Evolutionary conservation across 2,329 filamentous ascomycete genomes (phyloP).

Genomic region (Lachnellula subtilissima): DNA sequence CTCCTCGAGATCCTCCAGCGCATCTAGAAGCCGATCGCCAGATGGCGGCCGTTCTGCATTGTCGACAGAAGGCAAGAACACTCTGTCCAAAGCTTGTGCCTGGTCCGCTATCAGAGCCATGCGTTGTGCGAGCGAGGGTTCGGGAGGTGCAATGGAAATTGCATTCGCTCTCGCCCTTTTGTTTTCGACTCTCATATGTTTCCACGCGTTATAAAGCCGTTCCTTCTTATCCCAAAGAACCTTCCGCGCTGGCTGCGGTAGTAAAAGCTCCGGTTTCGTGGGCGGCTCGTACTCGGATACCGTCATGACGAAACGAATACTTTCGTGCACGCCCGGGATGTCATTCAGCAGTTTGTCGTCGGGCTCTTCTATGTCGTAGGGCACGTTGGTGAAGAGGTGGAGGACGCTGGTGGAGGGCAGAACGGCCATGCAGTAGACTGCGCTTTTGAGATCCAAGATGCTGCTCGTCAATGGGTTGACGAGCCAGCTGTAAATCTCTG

Average conservation of each 20-base stretch:
- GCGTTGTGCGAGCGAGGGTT: neutral
- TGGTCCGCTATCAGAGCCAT: neutral
- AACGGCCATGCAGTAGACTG: neutral
- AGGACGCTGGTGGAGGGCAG: constrained; percentile 1
- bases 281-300: neutral
- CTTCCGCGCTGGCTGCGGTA: neutral
- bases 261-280: neutral
- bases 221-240: neutral
- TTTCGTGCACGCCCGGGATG: neutral
- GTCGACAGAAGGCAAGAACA: neutral
- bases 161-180: neutral
- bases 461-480: neutral
- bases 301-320: neutral
- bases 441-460: constrained; percentile 1
- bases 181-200: no score
- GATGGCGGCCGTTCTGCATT: neutral
- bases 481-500: constrained; percentile 1
- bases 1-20: neutral
- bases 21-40: neutral
- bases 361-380: neutral
- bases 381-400: neutral
- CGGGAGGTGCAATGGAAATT: neutral
- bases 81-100: neutral
- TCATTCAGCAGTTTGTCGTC: neutral
- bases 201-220: neutral